Base-by-base conservation (phyloP, 2,329 filamentous ascomycete genomes). In the Clonostachys byssicola region DNA sequence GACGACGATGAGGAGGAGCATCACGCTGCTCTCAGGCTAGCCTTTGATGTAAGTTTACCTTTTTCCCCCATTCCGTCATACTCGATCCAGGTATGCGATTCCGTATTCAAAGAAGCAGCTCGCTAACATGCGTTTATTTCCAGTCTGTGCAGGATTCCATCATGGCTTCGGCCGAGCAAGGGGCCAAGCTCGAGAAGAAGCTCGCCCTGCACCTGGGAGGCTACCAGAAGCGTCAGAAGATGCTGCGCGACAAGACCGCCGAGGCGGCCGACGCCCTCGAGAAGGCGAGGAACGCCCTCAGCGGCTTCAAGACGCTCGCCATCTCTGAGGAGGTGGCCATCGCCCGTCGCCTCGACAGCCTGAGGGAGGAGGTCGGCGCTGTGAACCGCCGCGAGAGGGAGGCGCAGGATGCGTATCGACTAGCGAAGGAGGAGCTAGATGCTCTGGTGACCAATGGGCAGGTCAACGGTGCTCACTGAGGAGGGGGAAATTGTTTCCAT, bases 181-280 rank as follows among this genome's bases (percentile, higher is more conserved):
- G 88, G 46, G 89, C 90, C 61, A 95, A 92, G 66, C 73, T 95
- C 2, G 92, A 97, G 68, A 96, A 96, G 79, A 96, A 94, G 68
- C 80, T 99, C n/a, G 76, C 78, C 0, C 75, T 95, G 46, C 86
- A 94, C 58, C 82, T 95, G 3, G 92, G 92, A 20, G 94, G 94
- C 13, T 99, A 99, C 68, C 85, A 92, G 63, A 85, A 91, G 56
- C 86, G 94, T 34, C 84, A 89, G 34, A 91, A 91, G 65, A 84
- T 82, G 56, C 77, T 99, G 23, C 81, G 83, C 18, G 79, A 84
- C 50, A 97, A 96, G 71, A 88, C 95, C 52, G 67, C 70, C 16
- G 88, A 91, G 54, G 89, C 90, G 2, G 81, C 83, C 23, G 80
- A 83, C 17, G 87, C 87, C 3, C 74, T 96, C 13, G 81, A 86